These are phyloP conservation scores for Epichloe amarillans DNA, from an alignment of 2,329 filamentous ascomycete genomes.

Conservation along the genomic window DNA sequence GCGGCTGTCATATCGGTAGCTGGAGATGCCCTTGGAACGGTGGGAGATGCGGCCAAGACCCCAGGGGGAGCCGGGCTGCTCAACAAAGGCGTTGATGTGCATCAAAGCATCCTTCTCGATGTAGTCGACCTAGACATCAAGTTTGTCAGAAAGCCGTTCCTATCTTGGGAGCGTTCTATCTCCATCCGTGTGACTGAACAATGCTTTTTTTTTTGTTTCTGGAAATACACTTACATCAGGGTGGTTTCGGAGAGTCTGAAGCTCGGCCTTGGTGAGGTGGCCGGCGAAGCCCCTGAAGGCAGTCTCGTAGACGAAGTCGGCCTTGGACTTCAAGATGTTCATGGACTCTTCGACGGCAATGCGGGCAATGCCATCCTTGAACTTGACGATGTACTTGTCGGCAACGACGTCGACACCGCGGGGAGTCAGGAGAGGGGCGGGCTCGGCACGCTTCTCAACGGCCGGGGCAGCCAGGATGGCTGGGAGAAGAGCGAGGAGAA, in stretches of 20 bases:
- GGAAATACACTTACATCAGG: constrained; percentile 10
- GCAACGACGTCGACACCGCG: constrained; percentile 9
- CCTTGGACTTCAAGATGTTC: constrained; percentile 8
- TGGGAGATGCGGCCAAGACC: constrained; percentile 23
- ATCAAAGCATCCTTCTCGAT: constrained; percentile 24
- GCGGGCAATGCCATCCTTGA: constrained; percentile 10
- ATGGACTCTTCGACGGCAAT: constrained; percentile 8
- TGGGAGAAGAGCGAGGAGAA: constrained; percentile 13
- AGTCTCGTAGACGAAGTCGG: constrained; percentile 13
- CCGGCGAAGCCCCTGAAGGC: constrained; percentile 15
- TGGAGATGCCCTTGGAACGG: constrained; percentile 14
- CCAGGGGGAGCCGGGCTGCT: constrained; percentile 15
- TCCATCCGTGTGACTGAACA: no score
- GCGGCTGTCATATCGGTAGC: constrained; percentile 26
- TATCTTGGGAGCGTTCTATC: no score
- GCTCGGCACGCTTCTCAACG: constrained; percentile 11
- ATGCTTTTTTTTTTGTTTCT: not conserved
- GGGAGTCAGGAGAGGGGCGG: constrained; percentile 14
- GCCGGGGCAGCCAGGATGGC: constrained; percentile 11
- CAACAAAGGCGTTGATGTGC: constrained; percentile 7
- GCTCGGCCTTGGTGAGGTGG: constrained; percentile 8
- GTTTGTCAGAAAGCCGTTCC: no score
- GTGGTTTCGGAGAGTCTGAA: constrained; percentile 12
- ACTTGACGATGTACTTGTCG: constrained; percentile 20
- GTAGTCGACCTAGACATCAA: constrained; percentile 16